phyloP scores from a whole-genome alignment of 2,329 filamentous ascomycete species.

The Pestalotiopsis sp. region DNA sequence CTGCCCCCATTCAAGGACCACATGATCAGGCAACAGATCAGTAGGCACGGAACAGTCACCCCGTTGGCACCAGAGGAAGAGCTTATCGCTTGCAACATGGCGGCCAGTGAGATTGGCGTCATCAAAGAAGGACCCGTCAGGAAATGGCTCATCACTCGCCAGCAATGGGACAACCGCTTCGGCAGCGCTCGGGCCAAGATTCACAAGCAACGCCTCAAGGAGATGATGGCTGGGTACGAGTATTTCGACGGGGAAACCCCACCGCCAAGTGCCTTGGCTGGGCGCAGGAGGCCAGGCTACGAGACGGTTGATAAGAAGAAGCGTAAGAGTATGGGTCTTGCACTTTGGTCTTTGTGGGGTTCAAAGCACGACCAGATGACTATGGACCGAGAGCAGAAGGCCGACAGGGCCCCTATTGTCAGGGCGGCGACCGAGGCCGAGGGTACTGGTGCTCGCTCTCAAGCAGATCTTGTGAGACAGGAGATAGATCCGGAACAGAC shows the following conservation, averaged over 20 bases:
- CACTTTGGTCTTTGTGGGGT: constrained; percentile 85
- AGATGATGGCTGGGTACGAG: constrained; percentile 73
- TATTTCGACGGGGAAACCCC: constrained; percentile 75
- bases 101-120: constrained; percentile 69
- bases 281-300: constrained; percentile 58
- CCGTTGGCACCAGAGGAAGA: constrained; percentile 66
- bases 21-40: constrained; percentile 91
- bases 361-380: constrained; percentile 85
- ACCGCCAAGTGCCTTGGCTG: constrained; percentile 81
- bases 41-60: constrained; percentile 74
- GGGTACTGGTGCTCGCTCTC: constrained; percentile 46
- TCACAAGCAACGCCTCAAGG: constrained; percentile 72
- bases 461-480: constrained; percentile 42
- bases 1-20: constrained; percentile 78
- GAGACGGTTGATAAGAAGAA: constrained; percentile 55
- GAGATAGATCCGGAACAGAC: constrained; percentile 28
- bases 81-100: constrained; percentile 66
- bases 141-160: constrained; percentile 81
- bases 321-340: constrained; percentile 68
- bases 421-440: constrained; percentile 43
- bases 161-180: constrained; percentile 74
- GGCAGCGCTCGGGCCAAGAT: constrained; percentile 69
- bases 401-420: constrained; percentile 40
- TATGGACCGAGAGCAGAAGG: constrained; percentile 60
- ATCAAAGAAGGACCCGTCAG: constrained; percentile 78